Evolutionary conservation across 2,329 filamentous ascomycete genomes (phyloP).

Genomic region (Tricladium varicosporioides): DNA sequence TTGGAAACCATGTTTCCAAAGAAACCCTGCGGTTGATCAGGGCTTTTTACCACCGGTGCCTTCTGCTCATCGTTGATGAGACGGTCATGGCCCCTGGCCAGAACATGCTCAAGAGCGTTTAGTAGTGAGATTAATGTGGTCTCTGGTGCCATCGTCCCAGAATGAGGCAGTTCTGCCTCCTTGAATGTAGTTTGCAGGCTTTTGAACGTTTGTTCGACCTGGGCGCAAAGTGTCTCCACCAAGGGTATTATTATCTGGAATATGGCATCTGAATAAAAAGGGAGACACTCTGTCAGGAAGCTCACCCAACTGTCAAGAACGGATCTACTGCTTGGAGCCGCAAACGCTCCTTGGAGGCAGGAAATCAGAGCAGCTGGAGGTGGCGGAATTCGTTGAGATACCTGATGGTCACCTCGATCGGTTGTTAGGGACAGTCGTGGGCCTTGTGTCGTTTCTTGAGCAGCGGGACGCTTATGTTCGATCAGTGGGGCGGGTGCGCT

Average conservation of each 20-base stretch:
- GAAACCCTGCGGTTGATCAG: constrained; percentile 81
- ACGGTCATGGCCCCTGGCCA: constrained; percentile 83
- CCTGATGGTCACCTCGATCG: constrained; percentile 41
- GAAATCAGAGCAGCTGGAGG: constrained; percentile 74
- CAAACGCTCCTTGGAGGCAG: constrained; percentile 79
- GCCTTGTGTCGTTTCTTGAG: constrained; percentile 34
- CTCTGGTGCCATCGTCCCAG: constrained; percentile 53
- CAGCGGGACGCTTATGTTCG: constrained; percentile 28
- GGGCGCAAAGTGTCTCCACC: constrained; percentile 82
- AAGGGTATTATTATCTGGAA: constrained; percentile 90
- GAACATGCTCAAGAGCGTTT: constrained; percentile 87
- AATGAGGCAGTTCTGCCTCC: constrained; percentile 33
- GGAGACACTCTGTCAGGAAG: constrained; percentile 79
- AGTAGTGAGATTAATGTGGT: constrained; percentile 78
- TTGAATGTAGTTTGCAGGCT: constrained; percentile 66
- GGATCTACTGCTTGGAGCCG: constrained; percentile 67
- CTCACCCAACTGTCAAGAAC: constrained; percentile 90
- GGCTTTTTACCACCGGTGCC: constrained; percentile 67
- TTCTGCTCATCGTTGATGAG: constrained; percentile 74
- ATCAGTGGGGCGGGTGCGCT: constrained; percentile 25
- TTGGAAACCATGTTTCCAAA: constrained; percentile 94
- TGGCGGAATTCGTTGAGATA: constrained; percentile 42
- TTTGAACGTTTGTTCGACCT: constrained; percentile 72
- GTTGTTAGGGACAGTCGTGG: constrained; percentile 43
- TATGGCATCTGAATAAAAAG: constrained; percentile 78